Conservation (phyloP, 805 yeast genomes). For the Hanseniaspora singularis region DNA sequence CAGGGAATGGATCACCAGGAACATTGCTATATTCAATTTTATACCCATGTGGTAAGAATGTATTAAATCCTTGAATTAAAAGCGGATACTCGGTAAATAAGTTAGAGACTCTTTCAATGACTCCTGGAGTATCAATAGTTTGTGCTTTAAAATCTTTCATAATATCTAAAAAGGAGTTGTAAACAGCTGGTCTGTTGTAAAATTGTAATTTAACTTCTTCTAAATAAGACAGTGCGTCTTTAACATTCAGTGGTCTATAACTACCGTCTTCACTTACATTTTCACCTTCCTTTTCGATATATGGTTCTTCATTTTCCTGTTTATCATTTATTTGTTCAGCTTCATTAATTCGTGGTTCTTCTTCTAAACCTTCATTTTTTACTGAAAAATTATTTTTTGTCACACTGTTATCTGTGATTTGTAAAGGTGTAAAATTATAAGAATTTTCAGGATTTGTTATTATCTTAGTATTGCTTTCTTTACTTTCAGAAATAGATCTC, state of each 20-base stretch:
- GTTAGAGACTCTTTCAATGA: slow-evolving; percentile 85
- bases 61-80: slow-evolving; percentile 92
- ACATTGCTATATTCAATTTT: slow-evolving; percentile 81
- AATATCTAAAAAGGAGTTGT: slow-evolving; percentile 88
- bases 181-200: slow-evolving; percentile 84
- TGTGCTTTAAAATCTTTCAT: slow-evolving; percentile 98
- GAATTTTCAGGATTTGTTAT: neutral
- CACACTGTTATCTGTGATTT: too few relatives aligned
- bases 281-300: slow-evolving; percentile 15
- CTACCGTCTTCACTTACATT: slow-evolving; percentile 21
- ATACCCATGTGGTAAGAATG: slow-evolving; percentile 94
- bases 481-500: slow-evolving; percentile 5
- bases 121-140: slow-evolving; percentile 95
- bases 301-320: neutral
- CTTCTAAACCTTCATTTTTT: too few relatives aligned
- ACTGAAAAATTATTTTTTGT: neutral
- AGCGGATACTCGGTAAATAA: slow-evolving; percentile 87
- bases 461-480: neutral
- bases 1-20: slow-evolving; percentile 83
- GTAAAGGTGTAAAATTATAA: too few relatives aligned
- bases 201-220: slow-evolving; percentile 94
- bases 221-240: slow-evolving; percentile 87
- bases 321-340: neutral
- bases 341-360: too few relatives aligned
- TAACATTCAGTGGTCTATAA: slow-evolving; percentile 80